Evolutionary conservation across 805 yeast species (phyloP).

Genomic region (Isabelozyma gotoi): DNA sequence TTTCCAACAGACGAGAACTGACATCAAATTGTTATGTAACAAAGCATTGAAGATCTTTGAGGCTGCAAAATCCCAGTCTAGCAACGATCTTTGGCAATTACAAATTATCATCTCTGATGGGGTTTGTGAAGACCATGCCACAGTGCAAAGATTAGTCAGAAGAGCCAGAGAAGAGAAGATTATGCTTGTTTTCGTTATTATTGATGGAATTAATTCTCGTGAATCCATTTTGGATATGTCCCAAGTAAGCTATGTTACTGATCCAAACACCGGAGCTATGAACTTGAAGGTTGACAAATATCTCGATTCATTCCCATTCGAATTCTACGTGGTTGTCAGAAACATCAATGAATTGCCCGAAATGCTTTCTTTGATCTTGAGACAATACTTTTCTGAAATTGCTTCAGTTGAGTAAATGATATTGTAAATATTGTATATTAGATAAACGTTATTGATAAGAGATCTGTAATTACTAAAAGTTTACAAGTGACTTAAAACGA

Average conservation of each 20-base stretch:
- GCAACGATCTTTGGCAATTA: conserved; percentile 82
- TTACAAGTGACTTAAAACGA: too few species aligned
- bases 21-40: conserved; percentile 70
- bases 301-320: conserved; percentile 93
- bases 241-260: conserved; percentile 82
- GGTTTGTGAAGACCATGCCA: conserved; percentile 91
- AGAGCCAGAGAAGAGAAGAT: conserved; percentile 88
- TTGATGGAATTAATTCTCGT: conserved; percentile 82
- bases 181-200: conserved; percentile 91
- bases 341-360: conserved; percentile 88
- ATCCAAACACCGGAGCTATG: conserved; percentile 61
- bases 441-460: not conserved
- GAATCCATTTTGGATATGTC: conserved; percentile 93
- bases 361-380: conserved; percentile 81
- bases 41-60: conserved; percentile 74
- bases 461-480: not conserved
- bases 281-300: conserved; percentile 77
- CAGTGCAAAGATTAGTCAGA: conserved; percentile 79
- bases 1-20: conserved; percentile 85
- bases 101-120: conserved; percentile 95
- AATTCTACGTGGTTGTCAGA: conserved; percentile 90
- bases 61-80: conserved; percentile 47
- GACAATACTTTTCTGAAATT: conserved; percentile 85
- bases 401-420: conserved; percentile 13
- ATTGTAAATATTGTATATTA: not conserved